Conservation (phyloP, 345 rosid genomes). For the Gossypioides kirkii region DNA sequence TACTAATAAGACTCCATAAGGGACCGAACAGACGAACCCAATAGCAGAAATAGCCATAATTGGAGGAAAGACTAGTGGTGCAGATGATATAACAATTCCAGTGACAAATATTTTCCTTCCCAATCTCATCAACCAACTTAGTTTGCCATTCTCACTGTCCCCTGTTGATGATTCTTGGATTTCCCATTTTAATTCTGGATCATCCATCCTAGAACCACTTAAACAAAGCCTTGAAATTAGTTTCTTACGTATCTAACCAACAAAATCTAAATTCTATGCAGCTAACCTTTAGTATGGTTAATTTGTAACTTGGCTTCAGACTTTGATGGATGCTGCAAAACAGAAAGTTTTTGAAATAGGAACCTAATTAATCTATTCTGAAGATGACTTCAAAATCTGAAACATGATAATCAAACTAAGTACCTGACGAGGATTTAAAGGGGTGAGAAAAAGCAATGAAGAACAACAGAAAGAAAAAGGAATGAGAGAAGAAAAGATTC, state of each 20-base stretch:
- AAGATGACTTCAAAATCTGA: neutral
- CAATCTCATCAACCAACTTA: constrained; percentile 45
- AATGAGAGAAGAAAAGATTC: neutral
- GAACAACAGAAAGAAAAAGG: neutral
- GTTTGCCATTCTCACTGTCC: constrained; percentile 16
- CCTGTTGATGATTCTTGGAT: constrained; percentile 25
- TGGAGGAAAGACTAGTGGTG: constrained; percentile 63
- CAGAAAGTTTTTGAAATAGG: neutral
- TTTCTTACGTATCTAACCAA: neutral
- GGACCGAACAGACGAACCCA: constrained; percentile 53
- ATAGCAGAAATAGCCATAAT: constrained; percentile 49
- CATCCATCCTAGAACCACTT: constrained; percentile 36
- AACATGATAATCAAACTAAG: neutral
- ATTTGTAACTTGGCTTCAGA: neutral
- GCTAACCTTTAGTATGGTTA: neutral
- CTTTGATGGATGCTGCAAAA: neutral
- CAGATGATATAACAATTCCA: constrained; percentile 47
- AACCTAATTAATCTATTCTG: neutral
- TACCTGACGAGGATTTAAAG: neutral
- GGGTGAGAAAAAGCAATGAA: neutral
- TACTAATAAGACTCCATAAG: constrained; percentile 56
- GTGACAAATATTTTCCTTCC: constrained; percentile 58
- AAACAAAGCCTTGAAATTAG: neutral
- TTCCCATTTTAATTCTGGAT: constrained; percentile 27
- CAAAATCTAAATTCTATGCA: neutral